Evolutionary conservation across 345 rosid species (phyloP).

Genomic region (Citrus mangshanensis): DNA sequence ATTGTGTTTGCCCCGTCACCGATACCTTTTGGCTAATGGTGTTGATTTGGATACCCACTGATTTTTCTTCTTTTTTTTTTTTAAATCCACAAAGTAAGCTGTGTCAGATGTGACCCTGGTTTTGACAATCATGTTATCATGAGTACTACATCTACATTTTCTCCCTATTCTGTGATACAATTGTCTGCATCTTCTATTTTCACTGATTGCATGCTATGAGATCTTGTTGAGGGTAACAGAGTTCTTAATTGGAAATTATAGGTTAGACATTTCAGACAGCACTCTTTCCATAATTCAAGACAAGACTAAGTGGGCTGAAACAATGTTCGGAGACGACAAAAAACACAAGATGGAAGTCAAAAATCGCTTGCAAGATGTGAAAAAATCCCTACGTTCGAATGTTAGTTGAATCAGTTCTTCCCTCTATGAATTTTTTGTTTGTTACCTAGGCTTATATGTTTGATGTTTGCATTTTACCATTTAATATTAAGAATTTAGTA

Average conservation of each 20-base stretch:
- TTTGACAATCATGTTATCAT: neutral
- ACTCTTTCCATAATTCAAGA: constrained; percentile 31
- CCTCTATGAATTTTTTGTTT: neutral
- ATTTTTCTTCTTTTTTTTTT: neutral
- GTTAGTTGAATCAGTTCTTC: constrained; percentile 18
- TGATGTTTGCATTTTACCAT: neutral
- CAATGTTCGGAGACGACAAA: constrained; percentile 31
- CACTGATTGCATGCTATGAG: neutral
- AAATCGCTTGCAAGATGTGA: constrained; percentile 33
- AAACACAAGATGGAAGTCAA: constrained; percentile 35
- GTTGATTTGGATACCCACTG: neutral
- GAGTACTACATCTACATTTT: neutral
- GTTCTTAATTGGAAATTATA: constrained; percentile 2
- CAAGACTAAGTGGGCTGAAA: constrained; percentile 4
- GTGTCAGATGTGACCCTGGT: neutral
- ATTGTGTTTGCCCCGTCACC: neutral
- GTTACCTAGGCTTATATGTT: neutral
- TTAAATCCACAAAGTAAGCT: neutral
- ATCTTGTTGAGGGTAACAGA: neutral
- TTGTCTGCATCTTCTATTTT: neutral
- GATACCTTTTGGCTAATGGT: neutral
- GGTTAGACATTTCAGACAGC: constrained; percentile 40
- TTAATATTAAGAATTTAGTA: neutral
- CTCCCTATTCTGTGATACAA: neutral
- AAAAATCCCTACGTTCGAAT: constrained; percentile 31